Percentiles rank a stretch among this genome's conserved stretches.
These are phyloP conservation scores for Phylloporus sp. DNA, from an alignment of 768 basidiomycete genomes.

Conservation along the genomic window DNA sequence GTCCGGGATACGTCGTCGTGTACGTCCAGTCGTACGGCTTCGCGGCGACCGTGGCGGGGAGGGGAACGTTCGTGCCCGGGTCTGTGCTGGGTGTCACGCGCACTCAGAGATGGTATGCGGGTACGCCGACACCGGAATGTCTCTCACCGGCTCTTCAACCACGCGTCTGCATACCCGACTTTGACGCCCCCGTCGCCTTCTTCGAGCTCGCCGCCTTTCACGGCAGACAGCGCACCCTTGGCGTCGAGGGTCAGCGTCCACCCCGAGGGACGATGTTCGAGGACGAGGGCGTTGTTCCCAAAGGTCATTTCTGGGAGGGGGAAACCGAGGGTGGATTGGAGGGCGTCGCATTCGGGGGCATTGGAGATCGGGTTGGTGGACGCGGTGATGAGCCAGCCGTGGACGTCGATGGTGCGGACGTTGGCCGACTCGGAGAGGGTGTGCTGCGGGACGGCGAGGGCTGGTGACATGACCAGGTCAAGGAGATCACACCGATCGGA, in stretches of 20 bases:
- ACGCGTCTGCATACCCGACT: constrained; percentile 91
- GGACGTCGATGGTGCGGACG: constrained; percentile 61
- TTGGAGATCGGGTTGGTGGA: constrained; percentile 77
- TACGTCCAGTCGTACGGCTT: constrained; percentile 99
- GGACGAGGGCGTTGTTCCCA: constrained; percentile 69
- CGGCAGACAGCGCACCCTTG: constrained; percentile 59
- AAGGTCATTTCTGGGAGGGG: constrained; percentile 98
- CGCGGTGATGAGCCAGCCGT: constrained; percentile 65
- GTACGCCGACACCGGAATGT: fast-evolving
- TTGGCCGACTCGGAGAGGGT: constrained; percentile 64
- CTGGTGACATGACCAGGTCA: constrained; percentile 32
- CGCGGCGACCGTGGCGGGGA: constrained; percentile 66
- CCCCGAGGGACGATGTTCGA: constrained; percentile 60
- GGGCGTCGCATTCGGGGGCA: constrained; percentile 64
- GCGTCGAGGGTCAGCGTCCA: constrained; percentile 67
- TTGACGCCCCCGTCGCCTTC: constrained; percentile 89
- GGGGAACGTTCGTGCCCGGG: constrained; percentile 55
- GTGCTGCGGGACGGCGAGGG: constrained; percentile 53
- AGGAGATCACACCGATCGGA: too few species aligned
- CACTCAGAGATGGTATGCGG: constrained; percentile 18
- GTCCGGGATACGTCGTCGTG: constrained; percentile 81
- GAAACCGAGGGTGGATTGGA: constrained; percentile 61
- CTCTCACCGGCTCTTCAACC: constrained; percentile 78
- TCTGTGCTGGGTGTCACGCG: constrained; percentile 49
- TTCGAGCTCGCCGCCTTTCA: constrained; percentile 70